phyloP scores from a whole-genome alignment of 805 yeast genomes.

The Metschnikowia dekortorum region DNA sequence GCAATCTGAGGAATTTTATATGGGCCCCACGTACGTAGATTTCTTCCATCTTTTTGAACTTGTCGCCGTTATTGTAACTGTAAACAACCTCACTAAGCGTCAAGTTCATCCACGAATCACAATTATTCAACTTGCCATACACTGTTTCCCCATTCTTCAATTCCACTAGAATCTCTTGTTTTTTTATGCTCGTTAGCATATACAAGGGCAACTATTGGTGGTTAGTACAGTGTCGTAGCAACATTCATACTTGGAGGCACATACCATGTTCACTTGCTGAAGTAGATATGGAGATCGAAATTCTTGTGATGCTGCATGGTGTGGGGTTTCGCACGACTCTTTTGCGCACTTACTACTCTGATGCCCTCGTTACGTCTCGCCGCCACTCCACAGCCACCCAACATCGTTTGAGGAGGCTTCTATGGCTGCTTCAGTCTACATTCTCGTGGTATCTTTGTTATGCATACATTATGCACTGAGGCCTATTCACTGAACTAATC shows the following conservation, averaged over 20 bases:
- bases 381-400: too few relatives aligned
- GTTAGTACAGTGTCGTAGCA: slow-evolving; percentile 6
- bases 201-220: slow-evolving; percentile 75
- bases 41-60: slow-evolving; percentile 61
- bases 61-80: slow-evolving; percentile 56
- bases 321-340: slow-evolving; percentile 6
- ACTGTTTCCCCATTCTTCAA: slow-evolving; percentile 87
- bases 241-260: neutral
- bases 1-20: slow-evolving; percentile 71
- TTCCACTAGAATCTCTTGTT: slow-evolving; percentile 82
- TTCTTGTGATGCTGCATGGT: slow-evolving; percentile 1
- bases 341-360: neutral
- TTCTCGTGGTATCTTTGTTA: neutral
- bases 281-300: neutral
- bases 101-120: slow-evolving; percentile 95
- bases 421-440: neutral
- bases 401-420: too few relatives aligned
- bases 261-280: slow-evolving; percentile 12
- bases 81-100: slow-evolving; percentile 74
- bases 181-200: slow-evolving; percentile 84
- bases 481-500: slow-evolving; percentile 2
- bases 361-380: too few relatives aligned
- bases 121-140: slow-evolving; percentile 76
- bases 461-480: neutral
- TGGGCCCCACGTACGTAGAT: slow-evolving; percentile 82